These are phyloP conservation scores for Candida peoriensis DNA, from an alignment of 805 yeast genomes.

Conservation along the genomic window DNA sequence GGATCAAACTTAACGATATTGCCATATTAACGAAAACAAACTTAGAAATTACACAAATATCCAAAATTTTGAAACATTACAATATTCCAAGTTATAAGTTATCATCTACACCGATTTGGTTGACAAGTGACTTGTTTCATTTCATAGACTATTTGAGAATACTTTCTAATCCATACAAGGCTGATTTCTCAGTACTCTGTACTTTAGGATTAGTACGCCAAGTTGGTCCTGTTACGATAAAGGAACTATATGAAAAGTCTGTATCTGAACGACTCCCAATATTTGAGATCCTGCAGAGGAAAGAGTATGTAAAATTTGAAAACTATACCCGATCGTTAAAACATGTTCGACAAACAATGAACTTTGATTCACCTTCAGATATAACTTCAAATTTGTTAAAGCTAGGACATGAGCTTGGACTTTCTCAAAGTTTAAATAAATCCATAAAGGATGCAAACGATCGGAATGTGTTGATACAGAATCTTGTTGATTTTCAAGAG, in stretches of 20 bases:
- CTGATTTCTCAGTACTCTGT: constrained; percentile 25
- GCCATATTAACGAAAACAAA: constrained; percentile 51
- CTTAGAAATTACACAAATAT: constrained; percentile 37
- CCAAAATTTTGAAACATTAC: constrained; percentile 32
- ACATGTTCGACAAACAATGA: constrained; percentile 10
- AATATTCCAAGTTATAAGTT: constrained; percentile 41
- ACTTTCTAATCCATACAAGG: constrained; percentile 21
- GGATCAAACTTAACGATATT: constrained; percentile 42
- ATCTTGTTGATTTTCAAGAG: constrained; percentile 32
- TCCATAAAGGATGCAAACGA: constrained; percentile 22
- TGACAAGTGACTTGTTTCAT: constrained; percentile 33
- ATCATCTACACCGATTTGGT: constrained; percentile 48
- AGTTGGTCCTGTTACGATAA: constrained; percentile 21
- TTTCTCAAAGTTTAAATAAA: constrained; percentile 8
- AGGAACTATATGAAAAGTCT: constrained; percentile 13
- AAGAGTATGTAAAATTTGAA: constrained; percentile 21
- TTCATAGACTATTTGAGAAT: constrained; percentile 47
- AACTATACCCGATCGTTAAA: constrained; percentile 24
- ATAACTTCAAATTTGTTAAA: constrained; percentile 12
- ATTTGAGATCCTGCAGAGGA: constrained; percentile 7
- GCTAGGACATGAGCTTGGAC: constrained; percentile 13
- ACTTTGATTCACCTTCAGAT: constrained; percentile 12
- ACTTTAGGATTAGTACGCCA: constrained; percentile 22
- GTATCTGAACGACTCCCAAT: constrained; percentile 1
- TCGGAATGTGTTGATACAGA: constrained; percentile 20